Conservation (phyloP, 768 basidiomycete species). For the Mycena amicta region DNA sequence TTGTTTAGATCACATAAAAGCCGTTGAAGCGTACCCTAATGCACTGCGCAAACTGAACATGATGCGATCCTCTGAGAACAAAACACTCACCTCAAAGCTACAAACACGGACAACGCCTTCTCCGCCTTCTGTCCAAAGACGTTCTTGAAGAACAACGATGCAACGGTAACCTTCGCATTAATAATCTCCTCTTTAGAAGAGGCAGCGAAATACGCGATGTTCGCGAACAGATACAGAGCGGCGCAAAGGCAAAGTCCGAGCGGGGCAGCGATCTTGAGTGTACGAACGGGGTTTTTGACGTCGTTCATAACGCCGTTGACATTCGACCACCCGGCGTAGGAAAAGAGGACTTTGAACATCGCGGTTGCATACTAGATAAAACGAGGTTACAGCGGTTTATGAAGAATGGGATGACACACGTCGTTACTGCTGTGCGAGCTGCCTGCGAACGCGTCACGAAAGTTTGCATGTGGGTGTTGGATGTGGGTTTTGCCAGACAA, state of each 20-base stretch:
- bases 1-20: too few relatives aligned
- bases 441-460: constrained; percentile 54
- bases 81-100: constrained; percentile 51
- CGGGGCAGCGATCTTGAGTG: constrained; percentile 63
- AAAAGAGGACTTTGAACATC: constrained; percentile 56
- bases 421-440: constrained; percentile 51
- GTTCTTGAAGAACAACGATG: constrained; percentile 58
- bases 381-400: background rate
- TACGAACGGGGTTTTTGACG: constrained; percentile 59
- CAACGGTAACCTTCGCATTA: constrained; percentile 55
- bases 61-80: too few relatives aligned
- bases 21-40: constrained; percentile 10
- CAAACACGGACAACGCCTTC: constrained; percentile 57
- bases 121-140: constrained; percentile 58
- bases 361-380: constrained; percentile 58
- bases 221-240: constrained; percentile 55
- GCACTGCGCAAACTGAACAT: constrained; percentile 18
- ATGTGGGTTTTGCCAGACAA: constrained; percentile 55
- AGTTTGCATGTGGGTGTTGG: constrained; percentile 53
- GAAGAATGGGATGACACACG: constrained; percentile 11
- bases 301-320: constrained; percentile 65
- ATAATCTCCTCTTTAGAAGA: constrained; percentile 52
- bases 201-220: constrained; percentile 60
- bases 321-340: constrained; percentile 32
- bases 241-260: constrained; percentile 59